A percentile compares a stretch with the other conserved stretches of the same genome.
These are phyloP conservation scores for Anisogramma anomala DNA, from an alignment of 2,329 filamentous ascomycete species.

Conservation along the genomic window DNA sequence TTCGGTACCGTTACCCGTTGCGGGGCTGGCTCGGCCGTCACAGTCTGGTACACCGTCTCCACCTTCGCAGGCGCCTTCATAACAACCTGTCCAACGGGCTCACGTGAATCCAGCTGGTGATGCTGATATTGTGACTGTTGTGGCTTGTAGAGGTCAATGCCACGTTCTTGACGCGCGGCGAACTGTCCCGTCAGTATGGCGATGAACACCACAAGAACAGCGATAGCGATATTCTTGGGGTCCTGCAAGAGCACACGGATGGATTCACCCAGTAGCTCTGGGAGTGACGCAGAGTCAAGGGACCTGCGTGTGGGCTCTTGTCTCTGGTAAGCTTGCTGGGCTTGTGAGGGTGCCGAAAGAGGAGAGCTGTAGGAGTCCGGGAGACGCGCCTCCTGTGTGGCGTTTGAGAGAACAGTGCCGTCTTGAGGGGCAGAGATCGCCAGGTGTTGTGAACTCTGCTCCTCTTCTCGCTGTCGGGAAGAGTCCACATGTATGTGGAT, in stretches of 20 bases:
- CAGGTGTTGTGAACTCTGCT: slow-evolving; percentile 10
- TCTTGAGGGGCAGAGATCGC: slow-evolving; percentile 6
- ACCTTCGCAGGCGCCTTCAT: slow-evolving; percentile 3
- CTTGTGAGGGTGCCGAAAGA: slow-evolving; percentile 18
- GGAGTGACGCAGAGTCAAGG: slow-evolving; percentile 36
- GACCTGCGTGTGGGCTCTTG: slow-evolving; percentile 20
- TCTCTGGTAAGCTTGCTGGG: slow-evolving; percentile 22
- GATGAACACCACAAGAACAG: slow-evolving; percentile 41
- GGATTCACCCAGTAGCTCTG: slow-evolving; percentile 43
- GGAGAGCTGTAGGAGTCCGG: slow-evolving; percentile 19
- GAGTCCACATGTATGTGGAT: slow-evolving; percentile 14
- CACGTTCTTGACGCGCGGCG: slow-evolving; percentile 20
- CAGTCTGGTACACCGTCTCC: slow-evolving; percentile 12
- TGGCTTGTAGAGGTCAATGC: slow-evolving; percentile 13
- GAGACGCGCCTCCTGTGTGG: neutral
- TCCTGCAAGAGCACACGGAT: slow-evolving; percentile 43
- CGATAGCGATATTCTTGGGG: slow-evolving; percentile 48
- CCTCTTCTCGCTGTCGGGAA: slow-evolving; percentile 8
- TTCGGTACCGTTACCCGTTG: neutral
- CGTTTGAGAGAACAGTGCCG: neutral
- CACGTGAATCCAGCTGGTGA: slow-evolving; percentile 9
- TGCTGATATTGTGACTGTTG: slow-evolving; percentile 9
- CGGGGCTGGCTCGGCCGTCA: neutral
- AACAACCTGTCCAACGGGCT: slow-evolving; percentile 8
- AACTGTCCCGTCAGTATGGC: slow-evolving; percentile 32